Percentiles rank a stretch among this genome's conserved stretches.
These are phyloP conservation scores for Tulasnella sp. DNA, from an alignment of 768 basidiomycete species.

Conservation along the genomic window DNA sequence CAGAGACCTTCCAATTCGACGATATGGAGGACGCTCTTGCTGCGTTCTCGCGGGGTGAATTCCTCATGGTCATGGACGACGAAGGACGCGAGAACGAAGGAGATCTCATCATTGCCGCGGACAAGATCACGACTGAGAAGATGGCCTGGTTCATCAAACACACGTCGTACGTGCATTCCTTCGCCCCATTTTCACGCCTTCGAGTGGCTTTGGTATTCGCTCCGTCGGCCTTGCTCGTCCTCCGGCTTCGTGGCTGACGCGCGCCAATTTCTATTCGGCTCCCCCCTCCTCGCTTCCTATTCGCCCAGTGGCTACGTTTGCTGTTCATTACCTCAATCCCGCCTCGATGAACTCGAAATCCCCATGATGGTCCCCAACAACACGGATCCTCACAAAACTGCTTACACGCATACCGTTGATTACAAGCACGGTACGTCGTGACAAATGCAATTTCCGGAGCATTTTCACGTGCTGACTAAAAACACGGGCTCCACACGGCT, in stretches of 20 bases:
- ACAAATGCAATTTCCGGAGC: background rate
- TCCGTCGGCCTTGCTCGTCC: slow-evolving; percentile 4
- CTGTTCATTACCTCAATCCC: slow-evolving; percentile 66
- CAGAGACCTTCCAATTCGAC: slow-evolving; percentile 51
- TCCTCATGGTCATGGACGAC: slow-evolving; percentile 97
- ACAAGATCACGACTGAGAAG: slow-evolving; percentile 80
- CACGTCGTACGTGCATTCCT: slow-evolving; percentile 58
- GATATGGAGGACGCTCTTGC: slow-evolving; percentile 67
- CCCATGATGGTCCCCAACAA: slow-evolving; percentile 93
- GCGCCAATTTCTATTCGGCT: background rate
- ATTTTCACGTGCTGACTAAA: slow-evolving; percentile 12
- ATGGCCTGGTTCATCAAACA: slow-evolving; percentile 99
- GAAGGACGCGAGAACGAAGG: slow-evolving; percentile 95
- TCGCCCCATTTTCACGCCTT: background rate
- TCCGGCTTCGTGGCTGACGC: background rate
- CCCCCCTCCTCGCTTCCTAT: background rate
- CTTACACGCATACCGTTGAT: slow-evolving; percentile 94
- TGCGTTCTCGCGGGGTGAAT: slow-evolving; percentile 73
- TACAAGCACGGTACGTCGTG: slow-evolving; percentile 64
- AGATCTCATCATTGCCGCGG: slow-evolving; percentile 84
- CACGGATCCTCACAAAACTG: slow-evolving; percentile 84
- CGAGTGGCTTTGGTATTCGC: background rate
- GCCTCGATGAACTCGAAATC: slow-evolving; percentile 69
- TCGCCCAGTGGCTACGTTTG: slow-evolving; percentile 82
- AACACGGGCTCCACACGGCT: background rate